Evolutionary conservation across 768 basidiomycete genomes (phyloP).

Genomic region (Jaapia argillacea): DNA sequence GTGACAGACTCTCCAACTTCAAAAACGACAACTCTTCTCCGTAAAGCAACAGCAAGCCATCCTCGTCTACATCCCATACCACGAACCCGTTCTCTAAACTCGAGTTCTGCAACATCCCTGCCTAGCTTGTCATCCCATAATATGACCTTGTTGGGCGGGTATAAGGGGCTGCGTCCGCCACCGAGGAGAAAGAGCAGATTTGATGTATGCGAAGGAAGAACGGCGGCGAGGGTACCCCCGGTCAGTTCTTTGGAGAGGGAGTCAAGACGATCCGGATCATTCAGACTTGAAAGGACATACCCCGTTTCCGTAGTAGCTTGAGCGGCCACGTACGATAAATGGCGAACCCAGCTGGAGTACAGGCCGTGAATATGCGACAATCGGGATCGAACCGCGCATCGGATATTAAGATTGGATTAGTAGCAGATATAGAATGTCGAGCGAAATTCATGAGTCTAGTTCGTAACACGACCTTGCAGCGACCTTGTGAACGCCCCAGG

Average conservation of each 20-base stretch:
- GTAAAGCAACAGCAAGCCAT: conserved; percentile 76
- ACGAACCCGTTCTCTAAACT: conserved; percentile 78
- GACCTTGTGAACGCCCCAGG: conserved; percentile 4
- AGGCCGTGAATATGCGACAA: conserved; percentile 68
- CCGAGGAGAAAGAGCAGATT: conserved; percentile 82
- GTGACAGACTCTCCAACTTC: conserved; percentile 52
- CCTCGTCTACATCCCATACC: conserved; percentile 74
- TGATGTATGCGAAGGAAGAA: conserved; percentile 70
- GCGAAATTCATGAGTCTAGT: conserved; percentile 75
- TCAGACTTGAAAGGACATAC: conserved; percentile 27
- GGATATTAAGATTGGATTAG: conserved; percentile 63
- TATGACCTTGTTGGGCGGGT: conserved; percentile 87
- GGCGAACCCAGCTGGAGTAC: conserved; percentile 76
- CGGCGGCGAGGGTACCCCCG: conserved; percentile 70
- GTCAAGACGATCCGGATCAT: conserved; percentile 9
- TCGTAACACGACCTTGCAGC: conserved; percentile 9
- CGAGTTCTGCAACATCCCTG: conserved; percentile 79
- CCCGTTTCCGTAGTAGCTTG: conserved; percentile 71
- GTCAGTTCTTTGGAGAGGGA: conserved; percentile 45
- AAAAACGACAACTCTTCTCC: conserved; percentile 72
- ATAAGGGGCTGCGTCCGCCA: conserved; percentile 79
- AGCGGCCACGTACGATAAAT: conserved; percentile 73
- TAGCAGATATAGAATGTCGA: conserved; percentile 73
- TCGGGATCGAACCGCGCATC: conserved; percentile 78
- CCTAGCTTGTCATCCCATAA: conserved; percentile 77